These are phyloP conservation scores for Citrus glauca DNA, from an alignment of 345 rosid species.

Conservation along the genomic window DNA sequence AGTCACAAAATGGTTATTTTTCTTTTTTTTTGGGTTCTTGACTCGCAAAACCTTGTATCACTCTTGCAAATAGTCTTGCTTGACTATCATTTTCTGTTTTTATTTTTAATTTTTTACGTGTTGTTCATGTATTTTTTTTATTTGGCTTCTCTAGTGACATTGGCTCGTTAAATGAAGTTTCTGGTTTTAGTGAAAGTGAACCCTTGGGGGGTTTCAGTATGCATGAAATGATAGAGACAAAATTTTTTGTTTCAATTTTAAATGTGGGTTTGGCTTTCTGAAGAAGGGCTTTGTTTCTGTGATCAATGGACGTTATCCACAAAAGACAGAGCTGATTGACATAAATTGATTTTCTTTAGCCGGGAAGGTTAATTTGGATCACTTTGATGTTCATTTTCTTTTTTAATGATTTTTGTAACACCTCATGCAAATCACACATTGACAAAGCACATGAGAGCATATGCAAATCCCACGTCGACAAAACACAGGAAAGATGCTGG, in stretches of 20 bases:
- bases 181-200: too few relatives aligned
- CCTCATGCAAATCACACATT: too few relatives aligned
- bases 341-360: background rate
- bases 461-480: too few relatives aligned
- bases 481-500: too few relatives aligned
- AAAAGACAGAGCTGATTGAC: background rate
- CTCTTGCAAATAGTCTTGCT: background rate
- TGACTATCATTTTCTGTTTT: background rate
- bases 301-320: background rate
- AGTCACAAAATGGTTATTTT: background rate
- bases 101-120: background rate
- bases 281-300: background rate
- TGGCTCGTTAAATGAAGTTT: background rate
- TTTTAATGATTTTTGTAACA: background rate
- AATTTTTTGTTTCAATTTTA: background rate
- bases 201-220: background rate
- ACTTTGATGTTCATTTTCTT: background rate
- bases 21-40: background rate
- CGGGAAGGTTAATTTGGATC: background rate
- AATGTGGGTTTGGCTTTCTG: background rate
- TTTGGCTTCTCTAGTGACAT: background rate
- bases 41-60: background rate
- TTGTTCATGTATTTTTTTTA: background rate
- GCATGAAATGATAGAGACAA: background rate
- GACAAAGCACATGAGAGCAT: too few relatives aligned